phyloP scores from a whole-genome alignment of 2,329 filamentous ascomycete genomes.

The Microsporum audouinii region DNA sequence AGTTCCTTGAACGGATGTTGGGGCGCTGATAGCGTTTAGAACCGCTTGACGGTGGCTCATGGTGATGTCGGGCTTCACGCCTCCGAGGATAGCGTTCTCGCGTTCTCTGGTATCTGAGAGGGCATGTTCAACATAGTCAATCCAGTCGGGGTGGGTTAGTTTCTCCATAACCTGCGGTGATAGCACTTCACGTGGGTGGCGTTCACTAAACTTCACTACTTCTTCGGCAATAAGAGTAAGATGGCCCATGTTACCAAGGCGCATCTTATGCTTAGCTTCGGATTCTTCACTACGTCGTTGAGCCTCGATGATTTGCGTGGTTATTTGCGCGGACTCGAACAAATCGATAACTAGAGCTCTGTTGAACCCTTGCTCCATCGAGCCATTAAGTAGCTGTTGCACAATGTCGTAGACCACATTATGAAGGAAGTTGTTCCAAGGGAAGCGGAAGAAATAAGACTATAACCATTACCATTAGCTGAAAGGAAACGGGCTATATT shows the following conservation, averaged over 20 bases:
- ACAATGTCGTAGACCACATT: constrained; percentile 99
- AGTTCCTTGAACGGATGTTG: constrained; percentile 43
- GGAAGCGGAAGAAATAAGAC: constrained; percentile 97
- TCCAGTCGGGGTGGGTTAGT: constrained; percentile 83
- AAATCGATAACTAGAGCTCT: constrained; percentile 79
- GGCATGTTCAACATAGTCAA: constrained; percentile 86
- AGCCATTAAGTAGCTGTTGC: constrained; percentile 97
- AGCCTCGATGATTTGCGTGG: constrained; percentile 81
- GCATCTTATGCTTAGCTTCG: constrained; percentile 71
- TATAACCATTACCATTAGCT: constrained; percentile 27
- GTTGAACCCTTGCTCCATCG: constrained; percentile 93
- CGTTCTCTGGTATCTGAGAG: constrained; percentile 87
- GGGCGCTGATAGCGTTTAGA: constrained; percentile 46
- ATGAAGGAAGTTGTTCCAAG: constrained; percentile 99
- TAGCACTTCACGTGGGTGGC: constrained; percentile 77
- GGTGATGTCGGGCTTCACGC: constrained; percentile 81
- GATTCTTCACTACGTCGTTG: constrained; percentile 79
- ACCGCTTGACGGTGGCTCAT: constrained; percentile 65
- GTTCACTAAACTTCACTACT: constrained; percentile 95
- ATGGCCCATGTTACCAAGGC: constrained; percentile 97
- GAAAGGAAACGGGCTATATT: neutral
- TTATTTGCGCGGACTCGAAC: constrained; percentile 82
- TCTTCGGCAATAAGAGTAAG: constrained; percentile 94
- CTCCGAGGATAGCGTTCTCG: constrained; percentile 95
- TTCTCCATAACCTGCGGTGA: constrained; percentile 75